phyloP scores from a whole-genome alignment of 1,284 basidiomycete species.

The Xanthoconium separans region DNA sequence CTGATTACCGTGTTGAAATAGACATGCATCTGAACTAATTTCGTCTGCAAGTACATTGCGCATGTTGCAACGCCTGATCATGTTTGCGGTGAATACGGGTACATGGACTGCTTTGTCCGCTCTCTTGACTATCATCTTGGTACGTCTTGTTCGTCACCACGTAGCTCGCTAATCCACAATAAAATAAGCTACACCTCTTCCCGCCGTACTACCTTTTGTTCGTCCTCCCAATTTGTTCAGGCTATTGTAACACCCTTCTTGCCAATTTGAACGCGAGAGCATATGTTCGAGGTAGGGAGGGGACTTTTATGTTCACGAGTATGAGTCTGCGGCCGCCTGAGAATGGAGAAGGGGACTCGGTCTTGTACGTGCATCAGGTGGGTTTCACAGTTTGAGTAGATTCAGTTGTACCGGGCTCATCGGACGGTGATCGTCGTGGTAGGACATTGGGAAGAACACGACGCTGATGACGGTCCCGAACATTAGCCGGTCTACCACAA shows the following conservation, averaged over 20 bases:
- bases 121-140: slow-evolving; percentile 7
- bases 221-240: slow-evolving; percentile 8
- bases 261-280: slow-evolving; percentile 16
- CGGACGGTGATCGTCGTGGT: too few relatives aligned
- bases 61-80: slow-evolving; percentile 6
- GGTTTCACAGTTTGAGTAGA: background rate
- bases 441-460: background rate
- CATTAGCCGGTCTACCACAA: too few relatives aligned
- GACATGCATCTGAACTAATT: background rate
- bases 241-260: slow-evolving; percentile 21
- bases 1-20: too few relatives aligned
- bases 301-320: background rate
- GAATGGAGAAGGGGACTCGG: background rate
- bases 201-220: background rate
- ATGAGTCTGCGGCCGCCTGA: background rate
- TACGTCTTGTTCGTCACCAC: background rate
- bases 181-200: background rate
- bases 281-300: background rate
- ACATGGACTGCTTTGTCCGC: slow-evolving; percentile 17
- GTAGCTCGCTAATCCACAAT: background rate
- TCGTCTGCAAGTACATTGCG: slow-evolving; percentile 5
- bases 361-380: background rate
- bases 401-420: background rate
- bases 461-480: background rate
- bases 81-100: slow-evolving; percentile 18